Base-by-base conservation (phyloP, 805 yeast genomes). In the Wilhelminamyces savonicus region DNA sequence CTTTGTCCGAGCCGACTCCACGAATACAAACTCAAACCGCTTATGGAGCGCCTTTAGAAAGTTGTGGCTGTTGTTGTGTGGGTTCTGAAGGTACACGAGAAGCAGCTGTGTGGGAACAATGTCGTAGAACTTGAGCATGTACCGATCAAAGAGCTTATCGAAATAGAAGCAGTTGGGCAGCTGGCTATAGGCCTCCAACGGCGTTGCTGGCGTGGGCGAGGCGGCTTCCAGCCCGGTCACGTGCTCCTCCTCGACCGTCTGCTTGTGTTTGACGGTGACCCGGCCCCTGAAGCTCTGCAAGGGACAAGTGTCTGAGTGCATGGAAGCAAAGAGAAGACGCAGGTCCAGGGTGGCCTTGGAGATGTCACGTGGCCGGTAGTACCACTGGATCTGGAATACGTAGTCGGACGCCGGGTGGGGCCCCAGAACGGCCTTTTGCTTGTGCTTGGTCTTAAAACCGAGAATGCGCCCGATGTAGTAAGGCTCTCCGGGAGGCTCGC, bases 401-500 rank as follows among this genome's bases (percentile, higher is more conserved):
- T 65, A 81, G 29, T 67, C 66, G 10, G 14, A 20, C 16, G 12
- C 12, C 26, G 20, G 13, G 7, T 24, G 20, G 19, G 18, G 8
- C 16, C 4, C 7, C 16, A 12, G 27, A 11, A 14, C 10, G 15
- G 7, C 14, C 8, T 16, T 24, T 17, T 23, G 21, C 21, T 32
- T 34, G 24, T 26, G 28, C 21, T 36, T 37, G 13, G 34, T 22
- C 23, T 29, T 55, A 41, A 87, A 85, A 11, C 88, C 92, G 66
- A 84, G 72, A 23, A 90, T 69, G 24, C 90, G 66, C 1, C 94
- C 97, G 25, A 92, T 72, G 46, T 86, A 84, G 61, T 82, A 92
- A 0, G 97, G 97, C 45, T 86, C 96, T 2, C 95, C 92, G 0
- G 95, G 86, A 1, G 95, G 95, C 52, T 86, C 96, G 39, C 92